Percentiles rank a stretch among this genome's conserved stretches.
phyloP scores from a whole-genome alignment of 1,284 basidiomycete species.

The Ustilago trichophora region DNA sequence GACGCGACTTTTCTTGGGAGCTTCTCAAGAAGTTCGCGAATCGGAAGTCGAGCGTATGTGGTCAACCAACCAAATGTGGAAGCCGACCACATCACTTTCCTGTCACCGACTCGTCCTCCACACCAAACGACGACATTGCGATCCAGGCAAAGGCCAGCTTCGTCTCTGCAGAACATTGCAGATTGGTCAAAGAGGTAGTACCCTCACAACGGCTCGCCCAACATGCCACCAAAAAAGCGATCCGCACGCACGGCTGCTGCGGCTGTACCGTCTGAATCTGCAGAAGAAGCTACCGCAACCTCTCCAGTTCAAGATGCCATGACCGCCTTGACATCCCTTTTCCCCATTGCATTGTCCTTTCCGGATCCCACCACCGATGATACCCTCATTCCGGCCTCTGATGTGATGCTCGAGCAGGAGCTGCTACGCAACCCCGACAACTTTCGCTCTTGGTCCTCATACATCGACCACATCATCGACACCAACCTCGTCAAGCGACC shows the following conservation, averaged over 20 bases:
- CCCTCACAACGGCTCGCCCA: not conserved
- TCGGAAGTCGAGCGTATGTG: slow-evolving; percentile 21
- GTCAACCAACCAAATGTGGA: no score
- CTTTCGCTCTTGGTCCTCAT: slow-evolving; percentile 88
- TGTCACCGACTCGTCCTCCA: not conserved
- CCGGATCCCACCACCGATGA: slow-evolving; percentile 83
- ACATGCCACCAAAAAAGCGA: slow-evolving; percentile 31
- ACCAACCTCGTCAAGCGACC: slow-evolving; percentile 69
- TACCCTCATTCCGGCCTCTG: slow-evolving; percentile 78
- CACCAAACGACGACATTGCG: no score
- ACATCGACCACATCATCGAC: slow-evolving; percentile 81
- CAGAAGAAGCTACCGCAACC: not conserved
- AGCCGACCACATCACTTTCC: not conserved
- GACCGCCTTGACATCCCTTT: slow-evolving; percentile 63
- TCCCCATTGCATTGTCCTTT: slow-evolving; percentile 84
- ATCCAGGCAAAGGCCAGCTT: no score
- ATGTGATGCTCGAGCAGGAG: slow-evolving; percentile 91
- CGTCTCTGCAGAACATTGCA: not conserved
- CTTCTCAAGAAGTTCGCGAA: slow-evolving; percentile 25
- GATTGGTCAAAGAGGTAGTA: no score
- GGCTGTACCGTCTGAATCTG: slow-evolving; percentile 2
- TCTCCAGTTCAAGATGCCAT: slow-evolving; percentile 20
- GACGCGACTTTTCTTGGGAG: not conserved
- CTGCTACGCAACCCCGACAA: slow-evolving; percentile 91
- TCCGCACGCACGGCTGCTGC: slow-evolving; percentile 9